phyloP scores from a whole-genome alignment of 1,284 basidiomycete species.

The Quambalaria eucalypti region DNA sequence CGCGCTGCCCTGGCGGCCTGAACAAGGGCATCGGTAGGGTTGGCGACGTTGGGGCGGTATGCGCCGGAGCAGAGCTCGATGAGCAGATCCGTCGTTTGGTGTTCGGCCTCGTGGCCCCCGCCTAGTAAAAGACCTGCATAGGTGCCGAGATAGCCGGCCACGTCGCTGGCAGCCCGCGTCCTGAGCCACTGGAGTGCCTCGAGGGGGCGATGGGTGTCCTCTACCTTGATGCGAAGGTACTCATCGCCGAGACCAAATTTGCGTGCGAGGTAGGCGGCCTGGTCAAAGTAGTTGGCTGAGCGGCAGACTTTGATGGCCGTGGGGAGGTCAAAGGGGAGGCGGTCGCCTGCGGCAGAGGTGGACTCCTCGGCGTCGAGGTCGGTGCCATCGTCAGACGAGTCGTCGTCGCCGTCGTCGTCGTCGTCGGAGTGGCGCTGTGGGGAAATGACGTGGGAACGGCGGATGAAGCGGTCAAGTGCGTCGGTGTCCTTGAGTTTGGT shows the following conservation, averaged over 20 bases:
- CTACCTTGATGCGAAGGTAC: constrained; percentile 85
- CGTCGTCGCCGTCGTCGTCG: constrained; percentile 3
- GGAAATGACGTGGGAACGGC: constrained; percentile 40
- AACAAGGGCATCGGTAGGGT: constrained; percentile 11
- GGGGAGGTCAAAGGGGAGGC: constrained; percentile 88
- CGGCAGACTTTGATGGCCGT: constrained; percentile 93
- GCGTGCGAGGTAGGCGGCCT: constrained; percentile 85
- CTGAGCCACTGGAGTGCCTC: neutral
- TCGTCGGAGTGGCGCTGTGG: neutral
- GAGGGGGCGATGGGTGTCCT: constrained; percentile 59
- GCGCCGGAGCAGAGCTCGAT: constrained; percentile 82
- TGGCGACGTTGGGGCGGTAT: constrained; percentile 12
- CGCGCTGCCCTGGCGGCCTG: neutral
- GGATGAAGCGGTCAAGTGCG: constrained; percentile 83
- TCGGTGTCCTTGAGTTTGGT: constrained; percentile 88
- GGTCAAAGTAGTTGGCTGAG: constrained; percentile 89
- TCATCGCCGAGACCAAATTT: constrained; percentile 86
- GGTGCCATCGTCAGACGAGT: constrained; percentile 1
- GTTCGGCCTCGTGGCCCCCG: constrained; percentile 58
- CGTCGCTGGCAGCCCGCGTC: constrained; percentile 63
- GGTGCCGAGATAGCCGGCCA: constrained; percentile 67
- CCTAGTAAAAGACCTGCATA: constrained; percentile 55
- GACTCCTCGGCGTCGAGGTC: neutral
- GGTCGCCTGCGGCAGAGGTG: constrained; percentile 41
- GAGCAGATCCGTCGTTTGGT: constrained; percentile 78